Evolutionary conservation across 1,284 basidiomycete genomes (phyloP).

Genomic region (Pseudozyma tsukubaensis): DNA sequence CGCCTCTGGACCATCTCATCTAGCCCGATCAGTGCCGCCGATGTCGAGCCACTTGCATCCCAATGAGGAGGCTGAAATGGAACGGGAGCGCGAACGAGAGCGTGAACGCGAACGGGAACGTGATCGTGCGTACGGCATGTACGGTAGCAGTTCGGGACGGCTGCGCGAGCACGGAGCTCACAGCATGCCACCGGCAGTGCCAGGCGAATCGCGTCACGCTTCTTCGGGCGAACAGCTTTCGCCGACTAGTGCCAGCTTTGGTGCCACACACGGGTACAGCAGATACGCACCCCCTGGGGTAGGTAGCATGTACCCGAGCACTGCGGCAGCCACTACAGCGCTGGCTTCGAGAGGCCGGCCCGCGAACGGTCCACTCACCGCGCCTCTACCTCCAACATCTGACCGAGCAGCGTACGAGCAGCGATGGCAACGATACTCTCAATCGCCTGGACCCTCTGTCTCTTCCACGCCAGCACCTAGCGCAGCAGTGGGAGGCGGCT

Average conservation of each 20-base stretch:
- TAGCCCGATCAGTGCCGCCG: slow-evolving; percentile 18
- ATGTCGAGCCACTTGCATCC: slow-evolving; percentile 22
- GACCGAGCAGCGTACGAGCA: slow-evolving; percentile 36
- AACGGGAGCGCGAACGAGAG: slow-evolving; percentile 27
- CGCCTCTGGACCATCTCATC: slow-evolving; percentile 19
- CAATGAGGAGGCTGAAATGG: slow-evolving; percentile 21
- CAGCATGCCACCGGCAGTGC: slow-evolving; percentile 32
- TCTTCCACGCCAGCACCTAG: slow-evolving; percentile 2
- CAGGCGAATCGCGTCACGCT: slow-evolving; percentile 26
- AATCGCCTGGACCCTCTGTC: slow-evolving; percentile 34
- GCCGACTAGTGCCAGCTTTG: slow-evolving; percentile 28
- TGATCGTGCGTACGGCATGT: slow-evolving; percentile 22
- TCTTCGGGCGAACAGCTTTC: slow-evolving; percentile 29
- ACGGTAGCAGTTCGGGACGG: slow-evolving; percentile 22
- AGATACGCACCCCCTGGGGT: slow-evolving; percentile 32
- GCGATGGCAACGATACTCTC: slow-evolving; percentile 41
- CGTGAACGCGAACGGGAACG: slow-evolving; percentile 24
- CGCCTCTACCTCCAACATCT: slow-evolving; percentile 22
- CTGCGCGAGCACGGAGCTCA: slow-evolving; percentile 33
- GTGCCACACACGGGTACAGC: slow-evolving; percentile 27
- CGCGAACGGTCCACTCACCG: slow-evolving; percentile 29
- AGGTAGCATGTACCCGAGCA: slow-evolving; percentile 27
- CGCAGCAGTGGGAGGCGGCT: slow-evolving; percentile 16
- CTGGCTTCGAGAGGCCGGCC: slow-evolving; percentile 19
- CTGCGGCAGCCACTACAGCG: slow-evolving; percentile 16